Evolutionary conservation across 2,329 filamentous ascomycete species (phyloP), one percentile per base, ranked within the genome.

Genomic region (Stagonosporopsis chrysanthemi): DNA sequence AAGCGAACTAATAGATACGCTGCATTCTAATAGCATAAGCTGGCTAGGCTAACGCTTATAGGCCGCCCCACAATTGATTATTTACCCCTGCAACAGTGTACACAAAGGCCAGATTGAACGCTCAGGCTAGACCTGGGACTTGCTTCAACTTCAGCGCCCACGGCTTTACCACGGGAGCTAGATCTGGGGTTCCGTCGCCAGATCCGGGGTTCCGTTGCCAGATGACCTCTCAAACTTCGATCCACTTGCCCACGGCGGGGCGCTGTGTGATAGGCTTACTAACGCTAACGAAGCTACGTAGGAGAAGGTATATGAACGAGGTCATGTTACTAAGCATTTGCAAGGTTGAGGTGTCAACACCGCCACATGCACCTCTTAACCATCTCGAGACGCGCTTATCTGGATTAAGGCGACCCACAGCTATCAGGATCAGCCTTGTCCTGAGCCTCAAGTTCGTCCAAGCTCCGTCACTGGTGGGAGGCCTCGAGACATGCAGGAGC

Each of bases 371-470:
- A 38, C 47, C 26, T 31, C 19, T 26, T 24, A 11, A 28, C 28
- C 36, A 45, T 24, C 24, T 44, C 38, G 23, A 41, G 29, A 6
- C 24, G n/a, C 48, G 48, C 43, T 52, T 48, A 26, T 15, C 36
- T 51, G 26, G 48, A 48, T 43, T 29, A 9, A 51, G 48, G 48
- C 39, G 19, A 9, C 43, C 38, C 48, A 41, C 48, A 49, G 24
- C 42, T 24, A 22, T 24, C 4, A 56, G 47, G 48, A 48, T 44
- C 43, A 48, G 43, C 48, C 54, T 48, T 52, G 49, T 49, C 52
- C 15, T 52, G 43, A 52, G 54, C 49, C 54, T 48, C 54, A 52
- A 44, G 38, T 9, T 40, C 11, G 33, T 29, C 26, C n/a, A 33
- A 14, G 8, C 19, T 29, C 42, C 38, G 28, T 38, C 35, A 36